Evolutionary conservation across 352 stramenopile species (phyloP), one percentile per base, ranked within the genome.

Genomic region (Pythium aphanidermatum): DNA sequence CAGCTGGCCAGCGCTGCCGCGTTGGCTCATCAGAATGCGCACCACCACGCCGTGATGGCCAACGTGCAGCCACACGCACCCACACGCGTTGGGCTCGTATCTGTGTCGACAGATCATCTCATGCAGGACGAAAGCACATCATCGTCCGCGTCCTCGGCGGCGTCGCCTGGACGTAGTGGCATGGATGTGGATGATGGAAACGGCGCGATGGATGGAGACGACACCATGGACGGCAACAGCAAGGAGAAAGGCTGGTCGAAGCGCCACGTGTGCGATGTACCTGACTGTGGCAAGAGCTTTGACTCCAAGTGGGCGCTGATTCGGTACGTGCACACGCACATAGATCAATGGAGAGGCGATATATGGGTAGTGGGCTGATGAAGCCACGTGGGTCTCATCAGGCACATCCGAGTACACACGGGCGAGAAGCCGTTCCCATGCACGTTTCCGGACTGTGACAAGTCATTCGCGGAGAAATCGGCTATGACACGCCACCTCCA

Each of bases 391-490:
- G 14, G 12, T 16, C 21, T 29, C 14, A 21, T 21, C 48, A 90
- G 83, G 45, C 83, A 95, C 33, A 92, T 92, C 51, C 77, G 81
- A 36, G 82, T 93, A 1, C 83, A 95, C 55, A 92, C 79, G 20
- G 83, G 81, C 26, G 83, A 95, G 59, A 95, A 95, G 58, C 75
- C 79, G 35, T 95, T 93, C 40, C 69, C 74, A 12, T 95, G 83
- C 33, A 88, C 76, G 17, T 83, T 81, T 54, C 67, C 72, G 10
- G 74, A 81, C 34, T 95, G 83, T 38, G 79, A 89, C 58, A 95
- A 95, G 49, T 86, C 75, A 1, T 95, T 95, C 55, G 83, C 81
- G 9, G 78, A 92, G 52, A 95, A 95, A 52, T 90, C 83, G 17
- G 74, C 76, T 24, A 92, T 89, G 76, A 92, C 76, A 9, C 72